Base-by-base conservation (phyloP, 768 basidiomycete genomes). In the Mycena filopes region DNA sequence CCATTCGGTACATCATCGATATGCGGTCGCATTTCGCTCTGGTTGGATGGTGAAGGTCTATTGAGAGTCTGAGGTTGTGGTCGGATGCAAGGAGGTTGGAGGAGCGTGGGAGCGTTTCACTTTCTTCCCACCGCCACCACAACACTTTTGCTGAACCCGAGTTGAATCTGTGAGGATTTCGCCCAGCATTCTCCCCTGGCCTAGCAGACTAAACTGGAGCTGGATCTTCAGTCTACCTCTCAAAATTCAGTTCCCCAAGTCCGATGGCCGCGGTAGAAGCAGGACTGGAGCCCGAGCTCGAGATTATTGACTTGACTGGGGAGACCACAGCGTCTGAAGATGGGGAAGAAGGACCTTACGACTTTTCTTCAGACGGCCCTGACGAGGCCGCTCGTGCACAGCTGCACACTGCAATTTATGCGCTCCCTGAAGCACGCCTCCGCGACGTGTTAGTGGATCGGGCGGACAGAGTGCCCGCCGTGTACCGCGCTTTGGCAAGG, bases 281-380 rank as follows among this genome's bases (percentile, higher is more conserved):
- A 5, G 42, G 21, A 43, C 36, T 55, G 20, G 65, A 61, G 42
- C 55, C 65, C 21, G 59, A 61, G 42, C 59, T 66, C 40, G 72
- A 72, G 54, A 54, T 84, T 49, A 84, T 84, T 68, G 83, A 84
- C 74, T 71, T 84, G 65, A 84, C 83, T 20, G 77, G 75, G 18
- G 72, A 80, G 41, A 76, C 80, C 33, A 79, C 79, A 20, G 79
- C 77, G 20, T 76, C 78, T 20, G 78, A 74, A 49, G 70, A 73
- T 28, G 73, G 70, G 13, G 60, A 74, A 45, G 47, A 36, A 25
- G 70, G 71, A 20, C 67, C 63, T 20, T 70, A 73, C 33, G 62
- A 71, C 13, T 54, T 51, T 28, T 64, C 57, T 23, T 72, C 70
- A 25, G 73, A 74, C 47, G 68, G 58, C 21, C 79, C 76, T 48